Conservation (phyloP, 192 early-diverging fungal species). For the Backusella tarrabulga region DNA sequence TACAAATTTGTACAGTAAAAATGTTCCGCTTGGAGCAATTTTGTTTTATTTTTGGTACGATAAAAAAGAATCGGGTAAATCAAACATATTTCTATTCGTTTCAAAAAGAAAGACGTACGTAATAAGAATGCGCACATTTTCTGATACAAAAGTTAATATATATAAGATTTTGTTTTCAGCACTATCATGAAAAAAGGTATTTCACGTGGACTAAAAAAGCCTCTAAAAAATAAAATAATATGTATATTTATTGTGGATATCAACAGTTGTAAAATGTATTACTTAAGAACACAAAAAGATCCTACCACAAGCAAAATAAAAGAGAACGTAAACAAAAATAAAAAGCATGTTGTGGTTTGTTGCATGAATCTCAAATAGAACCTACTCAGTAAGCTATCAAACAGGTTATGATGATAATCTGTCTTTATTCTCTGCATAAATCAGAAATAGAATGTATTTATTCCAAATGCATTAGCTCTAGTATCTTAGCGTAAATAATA, state of each 20-base stretch:
- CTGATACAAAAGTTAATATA: neutral
- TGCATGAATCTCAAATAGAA: neutral
- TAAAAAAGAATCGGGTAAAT: neutral
- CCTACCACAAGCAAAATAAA: neutral
- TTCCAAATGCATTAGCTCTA: conserved; percentile 2
- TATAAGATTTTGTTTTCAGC: neutral
- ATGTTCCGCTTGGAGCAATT: neutral
- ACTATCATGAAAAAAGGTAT: neutral
- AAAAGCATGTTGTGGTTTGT: neutral
- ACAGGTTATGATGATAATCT: neutral
- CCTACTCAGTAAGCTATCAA: neutral
- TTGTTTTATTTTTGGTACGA: neutral
- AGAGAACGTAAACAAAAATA: neutral
- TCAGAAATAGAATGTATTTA: neutral
- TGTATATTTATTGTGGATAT: neutral
- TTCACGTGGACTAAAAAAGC: neutral
- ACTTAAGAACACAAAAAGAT: neutral
- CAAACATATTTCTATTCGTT: neutral
- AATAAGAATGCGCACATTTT: neutral
- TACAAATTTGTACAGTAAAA: neutral
- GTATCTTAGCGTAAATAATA: neutral
- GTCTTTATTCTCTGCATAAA: neutral
- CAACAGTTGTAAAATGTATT: neutral
- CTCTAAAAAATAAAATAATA: neutral
- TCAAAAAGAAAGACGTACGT: neutral